Percentiles rank a stretch among this genome's conserved stretches.
Evolutionary conservation across 1,284 basidiomycete genomes (phyloP).

Genomic region (Neolentinus lepideus): DNA sequence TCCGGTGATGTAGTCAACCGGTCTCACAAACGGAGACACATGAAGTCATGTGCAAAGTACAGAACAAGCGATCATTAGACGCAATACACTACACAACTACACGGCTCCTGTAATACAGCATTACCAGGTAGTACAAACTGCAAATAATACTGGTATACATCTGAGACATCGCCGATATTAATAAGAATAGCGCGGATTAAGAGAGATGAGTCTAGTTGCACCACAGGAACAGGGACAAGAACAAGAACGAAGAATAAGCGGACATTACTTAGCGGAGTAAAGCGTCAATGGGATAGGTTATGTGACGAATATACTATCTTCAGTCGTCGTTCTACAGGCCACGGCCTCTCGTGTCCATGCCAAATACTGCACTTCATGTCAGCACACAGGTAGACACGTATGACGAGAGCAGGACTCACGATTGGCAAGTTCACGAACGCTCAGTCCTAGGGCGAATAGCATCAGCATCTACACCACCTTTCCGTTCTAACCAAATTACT

Average conservation of each 20-base stretch:
- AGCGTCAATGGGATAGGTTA: not conserved
- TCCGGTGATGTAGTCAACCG: not conserved
- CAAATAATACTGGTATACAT: not conserved
- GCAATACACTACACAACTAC: not conserved
- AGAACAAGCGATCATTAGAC: not conserved
- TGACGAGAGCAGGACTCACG: constrained; percentile 25
- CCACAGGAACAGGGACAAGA: not conserved
- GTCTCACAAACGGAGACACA: too few relatives aligned
- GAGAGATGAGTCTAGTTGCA: not conserved
- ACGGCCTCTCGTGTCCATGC: constrained; percentile 36
- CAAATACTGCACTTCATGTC: constrained; percentile 28
- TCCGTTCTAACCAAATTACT: constrained; percentile 19
- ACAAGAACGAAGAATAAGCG: not conserved
- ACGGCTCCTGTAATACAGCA: not conserved
- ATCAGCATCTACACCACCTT: not conserved
- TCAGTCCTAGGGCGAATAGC: constrained; percentile 25
- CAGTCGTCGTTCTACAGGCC: constrained; percentile 7
- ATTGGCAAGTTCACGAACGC: constrained; percentile 34
- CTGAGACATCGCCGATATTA: not conserved
- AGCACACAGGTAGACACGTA: constrained; percentile 1
- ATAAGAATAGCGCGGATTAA: not conserved
- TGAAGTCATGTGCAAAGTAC: not conserved
- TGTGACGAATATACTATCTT: not conserved
- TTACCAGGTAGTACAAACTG: not conserved
- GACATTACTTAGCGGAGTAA: not conserved